Evolutionary conservation across 768 basidiomycete species (phyloP).

Genomic region (Saitozyma sp.): DNA sequence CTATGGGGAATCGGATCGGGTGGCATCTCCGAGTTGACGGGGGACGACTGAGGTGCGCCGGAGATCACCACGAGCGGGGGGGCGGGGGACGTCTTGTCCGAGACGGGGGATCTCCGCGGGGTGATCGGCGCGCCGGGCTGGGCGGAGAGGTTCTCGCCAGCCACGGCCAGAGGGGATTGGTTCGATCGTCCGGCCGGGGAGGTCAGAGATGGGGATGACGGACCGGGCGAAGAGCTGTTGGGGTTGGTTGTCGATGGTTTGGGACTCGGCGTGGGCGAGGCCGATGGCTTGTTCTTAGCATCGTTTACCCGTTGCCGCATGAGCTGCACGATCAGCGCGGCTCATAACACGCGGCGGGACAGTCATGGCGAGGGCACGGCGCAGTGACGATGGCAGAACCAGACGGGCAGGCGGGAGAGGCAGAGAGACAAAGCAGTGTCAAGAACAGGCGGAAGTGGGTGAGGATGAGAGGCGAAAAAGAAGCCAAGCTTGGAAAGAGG

Average conservation of each 20-base stretch:
- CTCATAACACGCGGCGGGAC: no score
- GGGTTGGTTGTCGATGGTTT: slow-evolving; percentile 19
- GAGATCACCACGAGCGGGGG: slow-evolving; percentile 54
- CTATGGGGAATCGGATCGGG: slow-evolving; percentile 54
- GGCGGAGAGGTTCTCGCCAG: not conserved
- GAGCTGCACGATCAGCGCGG: no score
- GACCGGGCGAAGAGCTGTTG: slow-evolving; percentile 28
- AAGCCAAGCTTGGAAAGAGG: no score
- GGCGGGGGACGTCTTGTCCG: slow-evolving; percentile 52
- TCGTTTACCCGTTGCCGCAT: not conserved
- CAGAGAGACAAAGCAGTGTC: no score
- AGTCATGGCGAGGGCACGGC: no score
- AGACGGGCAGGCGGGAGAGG: no score
- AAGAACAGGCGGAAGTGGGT: no score
- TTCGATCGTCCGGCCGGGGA: slow-evolving; percentile 29
- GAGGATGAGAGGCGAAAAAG: no score
- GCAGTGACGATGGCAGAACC: no score
- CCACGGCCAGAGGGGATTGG: slow-evolving; percentile 10
- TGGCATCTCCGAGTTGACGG: slow-evolving; percentile 52
- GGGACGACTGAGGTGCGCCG: slow-evolving; percentile 19
- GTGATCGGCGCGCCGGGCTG: slow-evolving; percentile 22
- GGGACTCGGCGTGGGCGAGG: slow-evolving; percentile 25
- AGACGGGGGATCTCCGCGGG: slow-evolving; percentile 40
- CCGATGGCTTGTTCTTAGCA: slow-evolving; percentile 32
- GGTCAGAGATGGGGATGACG: slow-evolving; percentile 30